phyloP scores from a whole-genome alignment of 2,329 filamentous ascomycete species.

The Paraconiothyrium sp. region DNA sequence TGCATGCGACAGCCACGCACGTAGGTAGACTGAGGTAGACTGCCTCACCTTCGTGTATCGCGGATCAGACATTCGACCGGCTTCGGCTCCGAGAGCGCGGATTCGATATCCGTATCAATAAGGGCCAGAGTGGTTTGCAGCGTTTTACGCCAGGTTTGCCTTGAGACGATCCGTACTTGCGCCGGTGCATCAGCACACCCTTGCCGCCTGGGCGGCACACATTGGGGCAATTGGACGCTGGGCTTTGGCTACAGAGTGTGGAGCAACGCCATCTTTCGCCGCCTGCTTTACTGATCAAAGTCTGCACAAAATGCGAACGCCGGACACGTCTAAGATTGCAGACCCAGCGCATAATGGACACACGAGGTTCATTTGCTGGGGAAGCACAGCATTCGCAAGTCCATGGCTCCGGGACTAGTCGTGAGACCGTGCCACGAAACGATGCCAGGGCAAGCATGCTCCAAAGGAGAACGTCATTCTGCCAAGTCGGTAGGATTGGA shows the following conservation, averaged over 20 bases:
- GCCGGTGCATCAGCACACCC: constrained; percentile 30
- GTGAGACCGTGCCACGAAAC: constrained; percentile 12
- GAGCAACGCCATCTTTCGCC: constrained; percentile 39
- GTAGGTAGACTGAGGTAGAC: not conserved
- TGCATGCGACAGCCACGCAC: not conserved
- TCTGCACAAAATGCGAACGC: constrained; percentile 25
- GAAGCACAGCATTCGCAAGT: constrained; percentile 25
- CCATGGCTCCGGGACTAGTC: constrained; percentile 18
- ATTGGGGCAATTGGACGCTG: constrained; percentile 33
- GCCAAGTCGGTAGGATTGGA: constrained; percentile 11
- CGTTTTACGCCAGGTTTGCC: constrained; percentile 28
- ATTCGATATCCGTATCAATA: constrained; percentile 31
- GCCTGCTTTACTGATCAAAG: constrained; percentile 40
- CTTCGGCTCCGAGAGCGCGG: constrained; percentile 32
- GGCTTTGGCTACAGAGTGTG: constrained; percentile 37
- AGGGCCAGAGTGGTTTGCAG: constrained; percentile 24
- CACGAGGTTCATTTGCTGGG: constrained; percentile 11
- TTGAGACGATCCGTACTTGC: constrained; percentile 31
- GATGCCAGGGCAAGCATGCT: not conserved
- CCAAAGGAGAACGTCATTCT: constrained; percentile 1
- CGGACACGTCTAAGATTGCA: not conserved
- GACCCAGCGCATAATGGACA: constrained; percentile 5
- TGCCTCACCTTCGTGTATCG: constrained; percentile 5
- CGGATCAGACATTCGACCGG: constrained; percentile 20
- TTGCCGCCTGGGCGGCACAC: constrained; percentile 35